A percentile compares a stretch with the other conserved stretches of the same genome.
Conservation (phyloP, 75 land plant genomes). For the Pseudotsuga menziesii region DNA sequence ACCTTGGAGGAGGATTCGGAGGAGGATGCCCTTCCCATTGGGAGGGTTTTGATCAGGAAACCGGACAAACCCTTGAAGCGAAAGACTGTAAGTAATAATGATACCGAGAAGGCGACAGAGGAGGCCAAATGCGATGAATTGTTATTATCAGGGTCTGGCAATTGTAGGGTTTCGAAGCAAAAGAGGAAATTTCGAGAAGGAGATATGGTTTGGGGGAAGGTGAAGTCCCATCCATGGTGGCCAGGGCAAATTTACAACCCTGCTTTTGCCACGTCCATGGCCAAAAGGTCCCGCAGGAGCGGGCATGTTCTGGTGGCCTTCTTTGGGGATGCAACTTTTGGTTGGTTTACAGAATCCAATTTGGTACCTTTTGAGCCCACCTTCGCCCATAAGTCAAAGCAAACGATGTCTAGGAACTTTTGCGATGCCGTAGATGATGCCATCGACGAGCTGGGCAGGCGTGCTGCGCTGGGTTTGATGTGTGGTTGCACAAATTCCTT, state of each 20-base stretch:
- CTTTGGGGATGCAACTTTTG: constrained; percentile 79
- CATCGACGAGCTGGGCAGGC: constrained; percentile 50
- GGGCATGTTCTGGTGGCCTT: constrained; percentile 75
- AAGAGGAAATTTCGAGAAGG: constrained; percentile 18
- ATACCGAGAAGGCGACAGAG: no score
- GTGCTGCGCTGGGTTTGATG: constrained; percentile 43
- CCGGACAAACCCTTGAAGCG: neutral
- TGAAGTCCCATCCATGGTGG: constrained; percentile 89
- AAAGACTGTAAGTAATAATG: neutral
- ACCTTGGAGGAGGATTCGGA: neutral
- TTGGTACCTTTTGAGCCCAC: constrained; percentile 58
- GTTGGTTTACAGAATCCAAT: constrained; percentile 66
- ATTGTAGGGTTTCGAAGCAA: constrained; percentile 1
- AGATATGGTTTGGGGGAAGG: constrained; percentile 87
- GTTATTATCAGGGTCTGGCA: neutral
- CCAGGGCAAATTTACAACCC: constrained; percentile 64
- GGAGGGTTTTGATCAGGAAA: constrained; percentile 3
- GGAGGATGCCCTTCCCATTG: constrained; percentile 9
- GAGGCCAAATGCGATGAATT: neutral
- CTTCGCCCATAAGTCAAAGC: constrained; percentile 51
- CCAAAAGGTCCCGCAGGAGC: constrained; percentile 34
- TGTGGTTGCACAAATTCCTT: constrained; percentile 39
- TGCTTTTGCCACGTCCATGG: constrained; percentile 40
- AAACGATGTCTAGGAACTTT: constrained; percentile 36
- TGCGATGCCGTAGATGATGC: constrained; percentile 70